Base-by-base conservation (phyloP, 78 protist species). In the Dictyostelium firmibasis region DNA sequence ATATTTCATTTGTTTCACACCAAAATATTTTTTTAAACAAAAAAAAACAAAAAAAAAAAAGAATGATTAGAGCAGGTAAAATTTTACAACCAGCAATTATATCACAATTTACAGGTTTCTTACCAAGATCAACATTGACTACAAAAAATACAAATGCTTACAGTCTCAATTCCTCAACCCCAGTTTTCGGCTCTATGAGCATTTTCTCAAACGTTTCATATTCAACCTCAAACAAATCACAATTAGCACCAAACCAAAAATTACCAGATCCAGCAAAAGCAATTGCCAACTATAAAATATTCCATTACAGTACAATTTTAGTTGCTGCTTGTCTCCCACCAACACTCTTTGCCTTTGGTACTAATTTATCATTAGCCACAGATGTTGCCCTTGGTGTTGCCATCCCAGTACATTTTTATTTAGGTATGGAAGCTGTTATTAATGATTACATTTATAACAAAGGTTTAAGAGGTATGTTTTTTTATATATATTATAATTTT, bases 391-490 rank as follows among this genome's bases (percentile, higher is more conserved):
- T 88, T 14, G 75, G 86, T 79, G 25, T 88, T 18, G 3, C 14
- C 20, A 36, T 88, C 62, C 93, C 93, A 78, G 44, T 69, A 79
- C 93, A 88, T 41, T 43, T 78, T 53, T 62, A 25, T 43, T 38
- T 88, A 10, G 93, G 93, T 64, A 79, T 88, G 86, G 47, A 79
- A 50, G 38, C 93, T 36, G 93, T 88, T 31, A 64, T 88, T 16
- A 88, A 88, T 64, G 93, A 88, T 67, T 88, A 88, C 36, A 44
- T 88, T 67, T 88, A 88, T 33, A 62, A 60, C 16, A 50, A 75
- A 82, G 4, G 25, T 20, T 31, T 60, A 23, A 82, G 86, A 82
- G 3, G 86, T 82, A 82, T 20, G 47, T 77, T 11, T 35, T 75
- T 16, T 72, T 31, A 10, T 7, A 33, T 38, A 4, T 38, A 38